A percentile compares a stretch with the other conserved stretches of the same genome.
These are phyloP conservation scores for Oryza glumipatula DNA, from an alignment of 176 grass and related monocot genomes.

Conservation along the genomic window DNA sequence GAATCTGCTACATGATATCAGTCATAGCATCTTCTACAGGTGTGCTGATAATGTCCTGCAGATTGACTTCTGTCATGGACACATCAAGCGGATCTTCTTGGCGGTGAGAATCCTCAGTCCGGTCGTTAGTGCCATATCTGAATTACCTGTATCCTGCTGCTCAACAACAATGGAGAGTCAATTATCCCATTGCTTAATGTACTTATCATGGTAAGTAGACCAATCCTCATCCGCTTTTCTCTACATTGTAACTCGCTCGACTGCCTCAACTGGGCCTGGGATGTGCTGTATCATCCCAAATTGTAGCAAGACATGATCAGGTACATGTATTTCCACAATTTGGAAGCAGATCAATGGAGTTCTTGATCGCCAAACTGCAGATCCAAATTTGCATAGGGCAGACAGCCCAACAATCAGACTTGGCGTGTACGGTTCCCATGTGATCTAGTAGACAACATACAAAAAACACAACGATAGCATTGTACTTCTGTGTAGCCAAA, in stretches of 20 bases:
- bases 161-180: conserved; percentile 34
- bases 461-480: conserved; percentile 7
- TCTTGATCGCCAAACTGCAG: conserved; percentile 43
- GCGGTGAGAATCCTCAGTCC: conserved; percentile 26
- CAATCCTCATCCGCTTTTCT: conserved; percentile 56
- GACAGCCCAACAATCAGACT: conserved; percentile 34
- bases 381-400: conserved; percentile 43
- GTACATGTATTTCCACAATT: conserved; percentile 61
- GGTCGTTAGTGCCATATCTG: conserved; percentile 27
- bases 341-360: conserved; percentile 58
- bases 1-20: conserved; percentile 32
- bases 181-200: conserved; percentile 50
- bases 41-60: conserved; percentile 37
- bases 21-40: conserved; percentile 34
- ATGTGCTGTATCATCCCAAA: conserved; percentile 59
- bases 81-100: conserved; percentile 37
- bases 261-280: conserved; percentile 41
- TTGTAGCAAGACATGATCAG: conserved; percentile 50
- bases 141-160: conserved; percentile 15
- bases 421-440: conserved; percentile 55
- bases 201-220: conserved; percentile 51
- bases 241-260: conserved; percentile 57
- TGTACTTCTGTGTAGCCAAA: conserved; percentile 12
- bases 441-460: conserved; percentile 41
- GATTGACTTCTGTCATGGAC: conserved; percentile 36